Base-by-base conservation (phyloP, 2,329 filamentous ascomycete genomes). In the Arthroderma sp. region DNA sequence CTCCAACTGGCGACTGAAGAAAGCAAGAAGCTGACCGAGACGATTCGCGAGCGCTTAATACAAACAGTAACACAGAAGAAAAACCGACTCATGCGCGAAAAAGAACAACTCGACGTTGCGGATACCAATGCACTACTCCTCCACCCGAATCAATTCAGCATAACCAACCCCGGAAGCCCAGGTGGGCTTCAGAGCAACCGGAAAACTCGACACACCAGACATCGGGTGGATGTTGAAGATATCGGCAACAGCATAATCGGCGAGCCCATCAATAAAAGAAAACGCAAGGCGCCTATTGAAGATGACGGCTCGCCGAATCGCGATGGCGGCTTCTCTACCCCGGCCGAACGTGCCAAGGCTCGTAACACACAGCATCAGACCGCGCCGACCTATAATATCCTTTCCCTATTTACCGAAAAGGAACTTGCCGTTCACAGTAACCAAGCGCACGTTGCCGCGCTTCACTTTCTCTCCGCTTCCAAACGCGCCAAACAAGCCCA, bases 381-480 rank as follows among this genome's bases (percentile, higher is more conserved):
- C 50, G 72, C 75, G 5, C 68, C 75, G 1, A 66, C 71, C 4
- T 80, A 78, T 60, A 78, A 74, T 5, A 70, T 82, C 46, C 71
- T 80, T 45, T 70, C 72, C n/a, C 66, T 82, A 10, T 82, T 82
- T 56, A 81, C 76, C 3, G 77, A 82, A 49, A 81, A 80, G 63
- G 78, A 82, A 58, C 69, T 82, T 43, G 72, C 71, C 42, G 66
- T 76, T 58, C 74, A 77, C 45, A 77, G 75, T 48, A 78, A 78
- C 53, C 70, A 72, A 38, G 78, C 78, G 3, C 74, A 77, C 42
- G 66, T 74, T 29, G 77, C 76, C 4, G 73, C 78, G 1, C 69
- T 73, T 3, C 67, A 70, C 50, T 70, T 69, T 61, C 78, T 81
- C 58, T 69, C 74, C 45, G 74, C 75, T 45, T 73, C 73, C n/a